Evolutionary conservation across 1,284 basidiomycete genomes (phyloP).

Genomic region (Rhodotorula sp.): DNA sequence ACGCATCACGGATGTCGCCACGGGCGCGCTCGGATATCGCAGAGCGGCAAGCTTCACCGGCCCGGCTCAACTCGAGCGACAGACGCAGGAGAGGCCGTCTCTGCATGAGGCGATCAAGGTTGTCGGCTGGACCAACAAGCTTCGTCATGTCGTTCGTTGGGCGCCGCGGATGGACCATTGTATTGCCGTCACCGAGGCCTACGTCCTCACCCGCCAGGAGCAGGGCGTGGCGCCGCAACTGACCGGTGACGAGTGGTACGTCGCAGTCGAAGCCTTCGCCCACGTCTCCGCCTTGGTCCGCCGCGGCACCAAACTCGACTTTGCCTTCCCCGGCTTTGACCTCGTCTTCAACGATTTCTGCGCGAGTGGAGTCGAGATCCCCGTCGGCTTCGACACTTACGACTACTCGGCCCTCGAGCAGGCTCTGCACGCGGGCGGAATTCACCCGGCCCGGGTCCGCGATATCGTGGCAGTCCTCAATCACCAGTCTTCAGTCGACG

Average conservation of each 20-base stretch:
- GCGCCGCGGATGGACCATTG: background rate
- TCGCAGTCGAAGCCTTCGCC: conserved; percentile 34
- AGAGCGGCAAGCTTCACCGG: background rate
- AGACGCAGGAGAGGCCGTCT: conserved; percentile 7
- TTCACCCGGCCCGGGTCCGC: conserved; percentile 4
- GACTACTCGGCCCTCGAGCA: conserved; percentile 21
- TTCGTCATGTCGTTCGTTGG: conserved; percentile 16
- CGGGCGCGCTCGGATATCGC: conserved; percentile 16
- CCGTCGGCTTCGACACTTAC: conserved; percentile 7
- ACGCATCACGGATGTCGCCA: conserved; percentile 1
- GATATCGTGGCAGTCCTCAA: conserved; percentile 33
- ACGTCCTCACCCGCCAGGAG: conserved; percentile 13
- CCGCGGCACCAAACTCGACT: background rate
- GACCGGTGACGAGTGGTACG: conserved; percentile 33
- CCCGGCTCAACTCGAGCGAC: background rate
- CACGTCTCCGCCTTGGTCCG: conserved; percentile 7
- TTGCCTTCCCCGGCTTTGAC: conserved; percentile 37
- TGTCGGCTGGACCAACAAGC: conserved; percentile 13
- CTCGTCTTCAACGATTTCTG: conserved; percentile 33
- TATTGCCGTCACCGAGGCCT: conserved; percentile 25
- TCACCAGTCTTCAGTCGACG: conserved; percentile 26
- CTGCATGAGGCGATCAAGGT: conserved; percentile 19
- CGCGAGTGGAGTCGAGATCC: conserved; percentile 14
- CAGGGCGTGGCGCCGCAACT: background rate
- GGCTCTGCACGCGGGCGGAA: conserved; percentile 17